Percentiles rank a stretch among this genome's conserved stretches.
Evolutionary conservation across 2,329 filamentous ascomycete genomes (phyloP).

Genomic region (Fonsecaea pedrosoi): DNA sequence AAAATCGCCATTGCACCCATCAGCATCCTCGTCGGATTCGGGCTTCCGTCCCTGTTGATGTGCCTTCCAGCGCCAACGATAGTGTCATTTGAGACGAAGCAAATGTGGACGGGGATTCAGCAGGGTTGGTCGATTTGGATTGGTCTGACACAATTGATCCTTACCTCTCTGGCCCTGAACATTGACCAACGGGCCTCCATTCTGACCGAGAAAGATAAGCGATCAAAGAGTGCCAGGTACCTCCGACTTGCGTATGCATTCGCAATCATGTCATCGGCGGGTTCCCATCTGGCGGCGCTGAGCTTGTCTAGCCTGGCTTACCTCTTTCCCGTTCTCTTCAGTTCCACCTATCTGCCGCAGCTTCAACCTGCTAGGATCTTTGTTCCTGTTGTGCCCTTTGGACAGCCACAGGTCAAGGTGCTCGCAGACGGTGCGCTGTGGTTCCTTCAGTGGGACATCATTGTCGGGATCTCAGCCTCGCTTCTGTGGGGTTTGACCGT

Average conservation of each 20-base stretch:
- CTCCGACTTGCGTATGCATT: slow-evolving; percentile 52
- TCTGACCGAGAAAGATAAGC: slow-evolving; percentile 34
- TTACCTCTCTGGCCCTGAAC: slow-evolving; percentile 42
- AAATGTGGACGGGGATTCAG: slow-evolving; percentile 58
- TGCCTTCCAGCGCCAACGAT: slow-evolving; percentile 50
- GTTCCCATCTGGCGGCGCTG: slow-evolving; percentile 51
- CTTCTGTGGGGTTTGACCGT: slow-evolving; percentile 55
- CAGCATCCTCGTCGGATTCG: slow-evolving; percentile 52
- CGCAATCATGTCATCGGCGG: slow-evolving; percentile 49
- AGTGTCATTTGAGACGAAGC: slow-evolving; percentile 52
- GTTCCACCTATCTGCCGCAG: slow-evolving; percentile 43
- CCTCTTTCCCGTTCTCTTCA: slow-evolving; percentile 47
- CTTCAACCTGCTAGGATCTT: slow-evolving; percentile 52
- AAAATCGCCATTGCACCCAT: slow-evolving; percentile 49
- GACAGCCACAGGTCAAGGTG: slow-evolving; percentile 42
- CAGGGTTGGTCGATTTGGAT: slow-evolving; percentile 59
- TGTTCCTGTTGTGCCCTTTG: slow-evolving; percentile 46
- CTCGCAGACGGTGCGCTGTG: slow-evolving; percentile 52
- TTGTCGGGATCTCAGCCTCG: slow-evolving; percentile 52
- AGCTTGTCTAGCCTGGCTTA: slow-evolving; percentile 51
- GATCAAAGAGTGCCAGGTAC: slow-evolving; percentile 42
- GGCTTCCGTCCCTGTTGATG: slow-evolving; percentile 55
- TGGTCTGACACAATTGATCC: slow-evolving; percentile 47
- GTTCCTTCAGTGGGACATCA: slow-evolving; percentile 59
- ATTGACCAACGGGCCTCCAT: slow-evolving; percentile 40